Evolutionary conservation across 2,329 filamentous ascomycete genomes (phyloP).

Genomic region (Fusarium nematophilum): DNA sequence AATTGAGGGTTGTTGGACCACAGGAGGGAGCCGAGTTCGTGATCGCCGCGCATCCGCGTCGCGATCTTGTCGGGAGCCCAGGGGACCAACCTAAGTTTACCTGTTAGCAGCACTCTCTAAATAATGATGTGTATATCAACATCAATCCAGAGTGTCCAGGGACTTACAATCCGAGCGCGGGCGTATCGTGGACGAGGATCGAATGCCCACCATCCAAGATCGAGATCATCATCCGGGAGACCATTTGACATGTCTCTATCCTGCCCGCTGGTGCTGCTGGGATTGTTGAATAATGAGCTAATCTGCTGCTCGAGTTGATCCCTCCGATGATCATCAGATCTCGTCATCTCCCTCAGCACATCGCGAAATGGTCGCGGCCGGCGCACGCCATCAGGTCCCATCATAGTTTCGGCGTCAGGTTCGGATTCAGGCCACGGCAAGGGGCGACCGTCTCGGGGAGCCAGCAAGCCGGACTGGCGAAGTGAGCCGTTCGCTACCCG

Average conservation of each 20-base stretch:
- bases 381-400: slow-evolving; percentile 14
- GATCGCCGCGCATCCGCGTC: background rate
- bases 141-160: no score
- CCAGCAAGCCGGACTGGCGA: slow-evolving; percentile 5
- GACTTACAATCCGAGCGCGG: slow-evolving; percentile 41
- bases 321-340: slow-evolving; percentile 38
- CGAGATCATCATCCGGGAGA: slow-evolving; percentile 9
- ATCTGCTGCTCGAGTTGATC: slow-evolving; percentile 46
- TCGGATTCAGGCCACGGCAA: slow-evolving; percentile 40
- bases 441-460: slow-evolving; percentile 25
- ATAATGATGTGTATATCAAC: no score
- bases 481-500: slow-evolving; percentile 25
- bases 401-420: slow-evolving; percentile 24
- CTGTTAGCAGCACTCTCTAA: no score
- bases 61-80: background rate
- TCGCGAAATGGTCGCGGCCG: slow-evolving; percentile 39
- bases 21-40: slow-evolving; percentile 2
- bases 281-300: slow-evolving; percentile 35
- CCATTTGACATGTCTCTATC: slow-evolving; percentile 17
- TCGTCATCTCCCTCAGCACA: slow-evolving; percentile 42
- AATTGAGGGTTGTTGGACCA: slow-evolving; percentile 5
- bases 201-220: slow-evolving; percentile 42
- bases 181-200: slow-evolving; percentile 34
- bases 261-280: slow-evolving; percentile 19
- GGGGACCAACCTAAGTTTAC: slow-evolving; percentile 18